Evolutionary conservation across 495 filamentous ascomycete species (phyloP).

Genomic region (Penicillium egyptiacum): DNA sequence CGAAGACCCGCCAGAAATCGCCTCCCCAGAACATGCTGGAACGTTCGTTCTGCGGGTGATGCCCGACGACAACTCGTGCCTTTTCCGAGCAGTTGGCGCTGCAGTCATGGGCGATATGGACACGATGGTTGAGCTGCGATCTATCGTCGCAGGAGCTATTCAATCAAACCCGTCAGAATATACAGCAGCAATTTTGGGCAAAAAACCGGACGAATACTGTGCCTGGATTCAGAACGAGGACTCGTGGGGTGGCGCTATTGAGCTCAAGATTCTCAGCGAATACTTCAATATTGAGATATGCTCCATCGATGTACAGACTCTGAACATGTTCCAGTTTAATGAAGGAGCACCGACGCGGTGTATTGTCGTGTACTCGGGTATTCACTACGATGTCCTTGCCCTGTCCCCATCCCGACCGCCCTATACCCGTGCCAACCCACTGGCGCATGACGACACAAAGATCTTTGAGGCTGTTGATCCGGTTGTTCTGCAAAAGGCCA

Average conservation of each 20-base stretch:
- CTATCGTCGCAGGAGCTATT: slow-evolving; percentile 79
- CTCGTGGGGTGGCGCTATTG: slow-evolving; percentile 91
- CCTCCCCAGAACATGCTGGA: slow-evolving; percentile 58
- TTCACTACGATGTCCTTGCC: slow-evolving; percentile 93
- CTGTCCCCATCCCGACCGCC: slow-evolving; percentile 65
- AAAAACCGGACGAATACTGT: slow-evolving; percentile 74
- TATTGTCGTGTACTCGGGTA: slow-evolving; percentile 87
- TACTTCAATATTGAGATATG: slow-evolving; percentile 87
- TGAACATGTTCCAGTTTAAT: slow-evolving; percentile 75
- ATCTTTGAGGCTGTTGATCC: slow-evolving; percentile 72
- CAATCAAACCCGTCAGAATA: slow-evolving; percentile 70
- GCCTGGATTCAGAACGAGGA: slow-evolving; percentile 77
- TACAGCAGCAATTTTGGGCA: slow-evolving; percentile 72
- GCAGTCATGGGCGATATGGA: slow-evolving; percentile 72
- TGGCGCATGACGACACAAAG: slow-evolving; percentile 73
- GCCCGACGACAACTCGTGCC: slow-evolving; percentile 95
- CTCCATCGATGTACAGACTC: slow-evolving; percentile 73
- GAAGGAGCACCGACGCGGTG: slow-evolving; percentile 69
- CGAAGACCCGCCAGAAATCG: slow-evolving; percentile 69
- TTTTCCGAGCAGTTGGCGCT: slow-evolving; percentile 85
- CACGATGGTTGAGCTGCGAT: slow-evolving; percentile 72
- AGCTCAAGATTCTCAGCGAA: slow-evolving; percentile 79
- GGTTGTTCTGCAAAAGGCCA: slow-evolving; percentile 64
- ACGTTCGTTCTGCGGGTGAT: slow-evolving; percentile 85
- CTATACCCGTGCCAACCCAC: slow-evolving; percentile 54